Evolutionary conservation across 129 eudicot genomes (phyloP).

Genomic region (Flaveria robusta): DNA sequence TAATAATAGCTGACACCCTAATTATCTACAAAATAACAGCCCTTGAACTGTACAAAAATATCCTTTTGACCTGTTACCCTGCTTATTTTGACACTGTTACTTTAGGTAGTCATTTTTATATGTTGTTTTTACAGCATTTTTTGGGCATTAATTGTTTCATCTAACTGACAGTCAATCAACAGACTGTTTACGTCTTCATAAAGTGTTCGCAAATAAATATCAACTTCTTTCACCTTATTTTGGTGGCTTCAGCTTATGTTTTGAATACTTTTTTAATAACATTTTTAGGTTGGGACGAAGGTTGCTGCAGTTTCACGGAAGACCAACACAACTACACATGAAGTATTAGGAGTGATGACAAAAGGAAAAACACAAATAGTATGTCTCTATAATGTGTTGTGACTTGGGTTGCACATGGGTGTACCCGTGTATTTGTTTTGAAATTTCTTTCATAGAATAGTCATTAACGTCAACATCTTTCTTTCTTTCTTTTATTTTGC

Average conservation of each 20-base stretch:
- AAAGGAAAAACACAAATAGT: slow-evolving; percentile 90
- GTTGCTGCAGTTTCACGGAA: slow-evolving; percentile 97
- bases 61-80: neutral
- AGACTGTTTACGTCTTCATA: neutral
- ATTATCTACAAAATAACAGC: neutral
- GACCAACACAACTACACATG: slow-evolving; percentile 87
- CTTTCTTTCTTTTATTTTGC: neutral
- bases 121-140: too few species aligned
- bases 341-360: slow-evolving; percentile 91
- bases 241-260: neutral
- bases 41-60: neutral
- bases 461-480: slow-evolving; percentile 8
- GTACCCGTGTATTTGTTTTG: neutral
- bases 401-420: neutral
- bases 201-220: neutral
- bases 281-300: slow-evolving; percentile 79
- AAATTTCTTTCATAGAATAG: neutral
- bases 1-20: neutral
- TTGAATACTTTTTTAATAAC: neutral
- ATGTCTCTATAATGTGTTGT: slow-evolving; percentile 30
- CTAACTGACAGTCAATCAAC: neutral
- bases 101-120: neutral
- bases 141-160: neutral
- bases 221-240: neutral
- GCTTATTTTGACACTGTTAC: neutral